These are phyloP conservation scores for Aspergillus bridgeri DNA, from an alignment of 495 filamentous ascomycete species.

Conservation along the genomic window DNA sequence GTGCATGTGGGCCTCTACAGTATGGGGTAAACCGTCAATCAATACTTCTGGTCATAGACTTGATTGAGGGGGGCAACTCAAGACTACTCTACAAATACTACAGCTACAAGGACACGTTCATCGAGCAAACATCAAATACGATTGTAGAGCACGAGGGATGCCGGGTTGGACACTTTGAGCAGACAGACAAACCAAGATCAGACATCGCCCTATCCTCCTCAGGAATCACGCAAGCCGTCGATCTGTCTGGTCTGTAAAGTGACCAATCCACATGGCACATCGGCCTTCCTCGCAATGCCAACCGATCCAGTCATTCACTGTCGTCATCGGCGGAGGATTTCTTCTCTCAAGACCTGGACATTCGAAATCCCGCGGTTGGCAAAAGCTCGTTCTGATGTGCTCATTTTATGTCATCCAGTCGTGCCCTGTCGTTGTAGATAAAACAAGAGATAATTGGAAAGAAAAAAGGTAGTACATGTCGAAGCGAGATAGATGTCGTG, in stretches of 20 bases:
- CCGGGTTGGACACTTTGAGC: not conserved
- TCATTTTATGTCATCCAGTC: conserved; percentile 19
- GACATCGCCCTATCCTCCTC: not conserved
- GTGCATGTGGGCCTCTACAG: not conserved
- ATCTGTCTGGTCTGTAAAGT: not conserved
- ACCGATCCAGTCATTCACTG: conserved; percentile 10
- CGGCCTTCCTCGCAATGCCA: conserved; percentile 15
- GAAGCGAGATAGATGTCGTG: not conserved
- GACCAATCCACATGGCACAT: conserved; percentile 3
- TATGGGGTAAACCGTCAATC: not conserved
- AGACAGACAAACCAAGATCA: not conserved
- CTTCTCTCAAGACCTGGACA: conserved; percentile 10
- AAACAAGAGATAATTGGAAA: not conserved
- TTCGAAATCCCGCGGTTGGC: conserved; percentile 14
- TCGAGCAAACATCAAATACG: conserved; percentile 8
- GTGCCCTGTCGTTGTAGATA: conserved; percentile 1
- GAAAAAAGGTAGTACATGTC: not conserved
- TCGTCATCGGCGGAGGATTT: conserved; percentile 13
- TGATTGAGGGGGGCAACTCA: not conserved
- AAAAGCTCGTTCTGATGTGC: conserved; percentile 24
- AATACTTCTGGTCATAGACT: not conserved
- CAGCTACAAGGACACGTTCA: conserved; percentile 1
- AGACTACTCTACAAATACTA: not conserved
- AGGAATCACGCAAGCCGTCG: not conserved
- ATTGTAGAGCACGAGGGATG: conserved; percentile 9